phyloP scores from a whole-genome alignment of 2,329 filamentous ascomycete genomes.

The Colletotrichum spaethianum region DNA sequence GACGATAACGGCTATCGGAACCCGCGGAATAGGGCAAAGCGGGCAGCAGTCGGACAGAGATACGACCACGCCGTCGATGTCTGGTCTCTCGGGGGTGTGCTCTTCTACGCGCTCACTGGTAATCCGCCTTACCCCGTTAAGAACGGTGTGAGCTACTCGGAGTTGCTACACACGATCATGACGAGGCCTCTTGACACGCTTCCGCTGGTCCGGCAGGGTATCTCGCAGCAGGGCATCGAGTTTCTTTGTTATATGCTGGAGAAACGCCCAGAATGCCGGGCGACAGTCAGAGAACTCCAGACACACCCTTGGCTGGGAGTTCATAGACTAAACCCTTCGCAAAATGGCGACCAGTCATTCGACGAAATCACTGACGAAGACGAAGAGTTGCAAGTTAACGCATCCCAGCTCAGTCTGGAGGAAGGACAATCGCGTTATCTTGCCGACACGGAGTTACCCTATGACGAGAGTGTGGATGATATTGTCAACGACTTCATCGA shows the following conservation, averaged over 20 bases:
- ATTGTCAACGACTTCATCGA: constrained; percentile 59
- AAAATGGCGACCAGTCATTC: constrained; percentile 62
- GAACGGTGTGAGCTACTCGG: constrained; percentile 81
- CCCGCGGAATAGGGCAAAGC: constrained; percentile 74
- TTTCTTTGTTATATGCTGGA: constrained; percentile 86
- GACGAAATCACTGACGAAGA: constrained; percentile 75
- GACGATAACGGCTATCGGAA: constrained; percentile 79
- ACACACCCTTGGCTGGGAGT: constrained; percentile 80
- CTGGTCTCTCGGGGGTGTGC: constrained; percentile 94
- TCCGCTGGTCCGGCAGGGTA: constrained; percentile 69
- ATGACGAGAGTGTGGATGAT: constrained; percentile 53
- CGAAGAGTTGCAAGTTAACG: constrained; percentile 66
- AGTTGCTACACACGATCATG: constrained; percentile 91
- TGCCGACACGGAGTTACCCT: constrained; percentile 42
- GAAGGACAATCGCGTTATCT: constrained; percentile 55
- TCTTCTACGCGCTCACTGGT: constrained; percentile 88
- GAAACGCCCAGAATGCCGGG: constrained; percentile 82
- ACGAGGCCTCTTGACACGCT: constrained; percentile 77
- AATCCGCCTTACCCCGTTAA: constrained; percentile 86
- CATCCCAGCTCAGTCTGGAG: constrained; percentile 75
- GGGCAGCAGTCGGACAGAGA: constrained; percentile 68
- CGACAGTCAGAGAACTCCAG: constrained; percentile 79
- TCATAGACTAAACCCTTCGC: constrained; percentile 43
- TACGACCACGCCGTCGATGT: constrained; percentile 96
- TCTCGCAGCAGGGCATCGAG: constrained; percentile 79